Evolutionary conservation across 2,329 filamentous ascomycete species (phyloP), one percentile per base, ranked within the genome.

Genomic region (Xylariaceae sp.): DNA sequence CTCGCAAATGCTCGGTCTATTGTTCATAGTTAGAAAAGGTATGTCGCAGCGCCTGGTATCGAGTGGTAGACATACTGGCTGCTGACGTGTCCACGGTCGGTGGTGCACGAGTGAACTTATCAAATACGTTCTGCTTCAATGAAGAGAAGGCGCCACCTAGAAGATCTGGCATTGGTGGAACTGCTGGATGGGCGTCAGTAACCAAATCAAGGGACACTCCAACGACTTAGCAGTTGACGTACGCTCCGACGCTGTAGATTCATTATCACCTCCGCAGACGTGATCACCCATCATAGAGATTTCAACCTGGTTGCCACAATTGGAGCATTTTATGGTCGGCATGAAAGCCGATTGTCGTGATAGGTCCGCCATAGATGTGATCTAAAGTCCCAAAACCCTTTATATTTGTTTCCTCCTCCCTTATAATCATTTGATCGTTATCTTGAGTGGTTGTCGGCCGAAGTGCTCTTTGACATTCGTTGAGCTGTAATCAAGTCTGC

Each of bases 211-310:
- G 4, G 9, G 49, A 12, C 12, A n/a, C 26, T 39, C 12, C 19
- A 16, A 31, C 11, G 21, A 52, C 4, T 51, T 36, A 26, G 31
- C 2, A 37, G n/a, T 47, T 47, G 31, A 69, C 71, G 34, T 61
- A 72, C 83, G 72, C 68, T 82, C 81, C 68, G 77, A 76, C 75
- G 78, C 70, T 58, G 76, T 70, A 7, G 58, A 24, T 31, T 56
- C 52, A 53, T 70, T 64, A 60, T 73, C 58, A 56, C 73, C 76
- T 41, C 74, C 73, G 74, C 92, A 96, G 60, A 91, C 73, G 78
- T 96, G 92, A 61, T 96, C 91, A 60, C 91, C 91, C 88, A 96
- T 90, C 73, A 87, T 79, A 36, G 89, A 88, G 65, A 96, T 95
- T 70, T 93, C 88, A 58, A 96, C 90, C 68, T 93, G 85, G 36